phyloP scores from a whole-genome alignment of 352 stramenopile species.

The Phytopythium cucurbitacearum region DNA sequence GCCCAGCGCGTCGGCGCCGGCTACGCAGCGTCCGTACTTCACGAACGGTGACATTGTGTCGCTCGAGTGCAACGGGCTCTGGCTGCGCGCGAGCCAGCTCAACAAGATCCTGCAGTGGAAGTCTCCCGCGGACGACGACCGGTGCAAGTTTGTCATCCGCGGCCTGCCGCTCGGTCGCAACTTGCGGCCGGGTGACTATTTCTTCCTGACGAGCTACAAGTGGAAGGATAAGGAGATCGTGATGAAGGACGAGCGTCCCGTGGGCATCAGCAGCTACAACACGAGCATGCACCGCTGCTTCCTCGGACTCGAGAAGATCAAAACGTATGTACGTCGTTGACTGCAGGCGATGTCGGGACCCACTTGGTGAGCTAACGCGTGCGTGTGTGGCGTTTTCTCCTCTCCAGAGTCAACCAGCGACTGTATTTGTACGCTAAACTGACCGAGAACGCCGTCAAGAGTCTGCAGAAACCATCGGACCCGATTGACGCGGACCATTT shows the following conservation, averaged over 20 bases:
- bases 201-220: slow-evolving; percentile 85
- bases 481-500: slow-evolving; percentile 56
- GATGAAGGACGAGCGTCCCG: slow-evolving; percentile 68
- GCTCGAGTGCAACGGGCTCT: slow-evolving; percentile 84
- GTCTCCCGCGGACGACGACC: slow-evolving; percentile 73
- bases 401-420: slow-evolving; percentile 41
- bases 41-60: slow-evolving; percentile 85
- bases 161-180: slow-evolving; percentile 70
- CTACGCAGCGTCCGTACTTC: slow-evolving; percentile 61
- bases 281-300: slow-evolving; percentile 81
- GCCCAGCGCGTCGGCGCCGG: slow-evolving; percentile 18
- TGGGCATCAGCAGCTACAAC: slow-evolving; percentile 82
- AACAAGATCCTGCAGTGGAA: slow-evolving; percentile 88
- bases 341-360: background rate
- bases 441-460: slow-evolving; percentile 70
- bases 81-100: slow-evolving; percentile 67
- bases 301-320: slow-evolving; percentile 76
- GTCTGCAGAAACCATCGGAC: slow-evolving; percentile 49
- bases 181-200: slow-evolving; percentile 75
- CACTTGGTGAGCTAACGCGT: background rate
- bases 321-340: slow-evolving; percentile 38
- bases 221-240: slow-evolving; percentile 87
- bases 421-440: slow-evolving; percentile 83
- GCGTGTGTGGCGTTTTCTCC: slow-evolving; percentile 3
- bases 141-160: slow-evolving; percentile 85